Evolutionary conservation across 495 filamentous ascomycete species (phyloP).

Genomic region (Barbatosphaeria neglecta): DNA sequence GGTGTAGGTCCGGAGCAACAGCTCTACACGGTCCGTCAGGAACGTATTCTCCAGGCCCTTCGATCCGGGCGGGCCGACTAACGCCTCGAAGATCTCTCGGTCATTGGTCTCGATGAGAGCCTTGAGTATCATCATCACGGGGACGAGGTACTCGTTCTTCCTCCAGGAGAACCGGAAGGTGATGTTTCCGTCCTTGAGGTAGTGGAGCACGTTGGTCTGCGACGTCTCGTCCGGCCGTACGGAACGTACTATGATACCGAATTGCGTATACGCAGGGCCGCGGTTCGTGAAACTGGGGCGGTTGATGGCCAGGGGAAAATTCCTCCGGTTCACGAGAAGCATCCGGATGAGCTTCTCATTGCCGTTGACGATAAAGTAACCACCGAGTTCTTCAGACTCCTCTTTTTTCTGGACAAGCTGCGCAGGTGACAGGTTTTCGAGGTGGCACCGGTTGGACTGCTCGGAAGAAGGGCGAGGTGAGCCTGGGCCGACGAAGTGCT

Average conservation of each 20-base stretch:
- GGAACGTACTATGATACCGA: conserved; percentile 80
- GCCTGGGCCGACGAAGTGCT: neutral
- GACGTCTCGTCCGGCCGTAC: conserved; percentile 93
- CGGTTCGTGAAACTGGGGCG: conserved; percentile 78
- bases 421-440: conserved; percentile 71
- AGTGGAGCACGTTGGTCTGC: conserved; percentile 94
- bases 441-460: conserved; percentile 82
- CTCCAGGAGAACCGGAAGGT: conserved; percentile 97
- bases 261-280: conserved; percentile 76
- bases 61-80: conserved; percentile 62
- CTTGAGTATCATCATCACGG: conserved; percentile 93
- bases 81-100: conserved; percentile 82
- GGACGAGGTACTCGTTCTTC: conserved; percentile 89
- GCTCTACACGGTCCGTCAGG: conserved; percentile 85
- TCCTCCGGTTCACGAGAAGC: conserved; percentile 75
- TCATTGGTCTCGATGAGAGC: conserved; percentile 93
- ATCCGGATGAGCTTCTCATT: conserved; percentile 94
- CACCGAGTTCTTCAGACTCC: conserved; percentile 84
- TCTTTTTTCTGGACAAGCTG: conserved; percentile 77
- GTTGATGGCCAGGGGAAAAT: conserved; percentile 88
- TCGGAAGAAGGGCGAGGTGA: conserved; percentile 7
- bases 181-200: conserved; percentile 87
- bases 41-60: conserved; percentile 80
- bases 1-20: conserved; percentile 87
- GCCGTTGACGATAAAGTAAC: conserved; percentile 92